phyloP scores from a whole-genome alignment of 495 filamentous ascomycete genomes.

The Hypoxylon fuscum region DNA sequence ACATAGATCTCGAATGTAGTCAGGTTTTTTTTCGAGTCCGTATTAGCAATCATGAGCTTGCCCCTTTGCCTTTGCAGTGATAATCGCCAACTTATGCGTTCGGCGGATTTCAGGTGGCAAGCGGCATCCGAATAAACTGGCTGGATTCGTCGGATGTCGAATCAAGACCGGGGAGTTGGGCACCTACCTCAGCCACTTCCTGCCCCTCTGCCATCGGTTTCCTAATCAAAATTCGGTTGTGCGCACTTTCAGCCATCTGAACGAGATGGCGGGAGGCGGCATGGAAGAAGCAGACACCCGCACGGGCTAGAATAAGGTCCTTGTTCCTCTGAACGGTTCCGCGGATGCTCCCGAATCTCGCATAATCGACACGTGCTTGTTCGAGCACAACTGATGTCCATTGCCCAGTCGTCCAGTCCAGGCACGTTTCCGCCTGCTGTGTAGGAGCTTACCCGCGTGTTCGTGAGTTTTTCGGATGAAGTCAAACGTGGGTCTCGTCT shows the following conservation, averaged over 20 bases:
- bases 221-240: too few species aligned
- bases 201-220: too few species aligned
- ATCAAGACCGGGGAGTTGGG: too few species aligned
- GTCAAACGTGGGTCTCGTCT: neutral
- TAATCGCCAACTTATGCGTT: too few species aligned
- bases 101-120: too few species aligned
- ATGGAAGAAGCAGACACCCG: slow-evolving; percentile 23
- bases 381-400: slow-evolving; percentile 7
- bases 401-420: slow-evolving; percentile 3
- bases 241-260: neutral
- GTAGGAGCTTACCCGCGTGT: slow-evolving; percentile 1
- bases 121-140: too few species aligned
- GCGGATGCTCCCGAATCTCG: slow-evolving; percentile 34
- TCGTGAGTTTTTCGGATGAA: slow-evolving; percentile 5
- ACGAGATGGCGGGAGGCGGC: slow-evolving; percentile 13
- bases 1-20: neutral
- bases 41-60: neutral
- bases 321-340: neutral
- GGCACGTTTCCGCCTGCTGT: slow-evolving; percentile 9
- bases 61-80: too few species aligned
- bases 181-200: too few species aligned
- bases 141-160: too few species aligned
- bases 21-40: neutral
- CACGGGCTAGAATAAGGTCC: slow-evolving; percentile 19
- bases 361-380: slow-evolving; percentile 26